Percentiles rank a stretch among this genome's conserved stretches.
Conservation (phyloP, 352 stramenopile genomes). For the Pythium insidiosum region DNA sequence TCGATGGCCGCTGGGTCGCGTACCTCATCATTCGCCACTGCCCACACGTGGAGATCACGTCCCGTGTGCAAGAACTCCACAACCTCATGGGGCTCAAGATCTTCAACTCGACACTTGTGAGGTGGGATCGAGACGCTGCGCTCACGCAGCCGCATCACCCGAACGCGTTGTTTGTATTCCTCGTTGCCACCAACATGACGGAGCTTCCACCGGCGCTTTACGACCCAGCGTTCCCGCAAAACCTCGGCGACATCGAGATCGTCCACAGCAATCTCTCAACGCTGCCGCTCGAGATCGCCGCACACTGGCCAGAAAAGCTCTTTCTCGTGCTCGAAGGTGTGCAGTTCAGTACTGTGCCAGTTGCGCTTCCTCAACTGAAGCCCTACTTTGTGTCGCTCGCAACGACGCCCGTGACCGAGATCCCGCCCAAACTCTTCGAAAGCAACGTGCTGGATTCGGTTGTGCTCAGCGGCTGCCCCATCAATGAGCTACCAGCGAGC, state of each 20-base stretch:
- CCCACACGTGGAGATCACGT: constrained; percentile 15
- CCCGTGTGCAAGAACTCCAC: constrained; percentile 15
- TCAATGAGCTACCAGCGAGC: background rate
- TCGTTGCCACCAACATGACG: background rate
- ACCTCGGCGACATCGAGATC: background rate
- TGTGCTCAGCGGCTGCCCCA: background rate
- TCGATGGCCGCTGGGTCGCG: constrained; percentile 13
- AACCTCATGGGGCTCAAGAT: constrained; percentile 24
- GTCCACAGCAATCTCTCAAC: background rate
- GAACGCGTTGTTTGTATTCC: background rate
- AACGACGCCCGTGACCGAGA: background rate
- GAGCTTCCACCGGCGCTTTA: background rate
- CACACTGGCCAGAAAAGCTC: background rate
- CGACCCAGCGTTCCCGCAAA: background rate
- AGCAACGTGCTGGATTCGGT: background rate
- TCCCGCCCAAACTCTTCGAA: background rate
- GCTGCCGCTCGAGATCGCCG: background rate
- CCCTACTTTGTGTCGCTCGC: background rate
- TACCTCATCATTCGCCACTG: constrained; percentile 27
- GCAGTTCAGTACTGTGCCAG: background rate
- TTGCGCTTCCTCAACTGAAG: background rate
- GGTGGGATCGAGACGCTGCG: constrained; percentile 16
- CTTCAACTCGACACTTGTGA: constrained; percentile 26
- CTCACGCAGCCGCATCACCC: constrained; percentile 15
- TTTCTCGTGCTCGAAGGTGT: background rate